Evolutionary conservation across 1,139 yeast species (phyloP), one percentile per base, ranked within the genome.

Genomic region (Groenewaldozyma auringiensis): DNA sequence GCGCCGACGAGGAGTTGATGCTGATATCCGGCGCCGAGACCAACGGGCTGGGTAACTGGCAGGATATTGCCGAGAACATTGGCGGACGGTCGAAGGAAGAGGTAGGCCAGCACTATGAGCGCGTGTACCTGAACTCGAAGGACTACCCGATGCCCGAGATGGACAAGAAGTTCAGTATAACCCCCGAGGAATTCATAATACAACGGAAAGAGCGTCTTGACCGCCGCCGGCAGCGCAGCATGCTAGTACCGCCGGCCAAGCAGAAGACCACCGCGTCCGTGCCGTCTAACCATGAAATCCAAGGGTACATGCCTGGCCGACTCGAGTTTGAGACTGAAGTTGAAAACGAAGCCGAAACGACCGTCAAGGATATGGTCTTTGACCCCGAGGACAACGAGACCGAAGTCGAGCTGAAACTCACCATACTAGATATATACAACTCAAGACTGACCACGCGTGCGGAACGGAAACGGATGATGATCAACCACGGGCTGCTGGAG

Each of bases 231-330:
- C 83, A 79, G 51, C 72, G 78, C 53, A 53, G 59, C 21, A 45
- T 52, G 16, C 63, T 79, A 51, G 25, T 35, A 4, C 74, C 75
- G 3, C 60, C 79, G 45, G 92, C 94, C 20, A 88, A 89, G 46
- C 78, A 82, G 47, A 89, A 88, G 62, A 87, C 94, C 1, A 81
- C 84, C 43, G 89, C 96, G 0, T 86, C 96, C 9, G 94, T 85
- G 6, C 99, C 99, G 0, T 75, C 94, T 45, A 89, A 97, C 68
- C 97, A 94, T 61, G 97, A 94, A 60, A 79, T 92, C 51, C 97
- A 92, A 65, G 97, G 96, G 2, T 92, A 82, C 63, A 92, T 94
- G 99, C 99, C 99, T 33, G 99, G 98, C 41, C 78, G 98, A 58
- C 71, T 92, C 53, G 99, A 92, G 63, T 92, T 92, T 65, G 99